phyloP scores from a whole-genome alignment of 2,329 filamentous ascomycete species.

The Cordyceps fumosorosea region DNA sequence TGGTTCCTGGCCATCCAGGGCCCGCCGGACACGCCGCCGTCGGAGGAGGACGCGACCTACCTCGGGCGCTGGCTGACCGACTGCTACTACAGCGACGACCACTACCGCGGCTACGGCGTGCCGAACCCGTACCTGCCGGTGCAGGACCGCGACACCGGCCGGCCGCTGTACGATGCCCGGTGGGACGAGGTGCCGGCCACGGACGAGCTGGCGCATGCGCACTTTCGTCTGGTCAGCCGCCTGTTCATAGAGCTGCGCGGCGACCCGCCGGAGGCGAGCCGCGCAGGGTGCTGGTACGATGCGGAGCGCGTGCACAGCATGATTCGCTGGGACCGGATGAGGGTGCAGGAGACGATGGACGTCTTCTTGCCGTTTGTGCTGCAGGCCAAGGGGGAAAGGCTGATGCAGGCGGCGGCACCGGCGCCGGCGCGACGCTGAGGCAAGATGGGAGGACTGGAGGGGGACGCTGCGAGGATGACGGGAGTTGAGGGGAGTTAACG shows the following conservation, averaged over 20 bases:
- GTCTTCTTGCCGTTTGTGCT: conserved; percentile 12
- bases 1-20: conserved; percentile 11
- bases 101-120: conserved; percentile 1
- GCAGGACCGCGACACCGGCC: background rate
- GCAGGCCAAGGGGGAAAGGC: conserved; percentile 10
- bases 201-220: background rate
- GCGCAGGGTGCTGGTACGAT: conserved; percentile 13
- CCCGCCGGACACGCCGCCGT: conserved; percentile 9
- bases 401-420: background rate
- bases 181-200: conserved; percentile 5
- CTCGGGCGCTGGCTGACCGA: conserved; percentile 12
- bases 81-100: conserved; percentile 9
- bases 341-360: conserved; percentile 9
- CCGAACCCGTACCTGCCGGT: background rate
- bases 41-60: conserved; percentile 1
- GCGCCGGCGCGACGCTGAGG: background rate
- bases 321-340: background rate
- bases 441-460: background rate
- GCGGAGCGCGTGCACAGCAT: conserved; percentile 13
- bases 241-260: conserved; percentile 12
- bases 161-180: background rate
- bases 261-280: conserved; percentile 4
- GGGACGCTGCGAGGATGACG: background rate
- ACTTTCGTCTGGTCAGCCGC: conserved; percentile 10
- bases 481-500: background rate